Percentiles rank a stretch among this genome's conserved stretches.
These are phyloP conservation scores for Ustilaginoidea virens DNA, from an alignment of 2,329 filamentous ascomycete species.

Conservation along the genomic window DNA sequence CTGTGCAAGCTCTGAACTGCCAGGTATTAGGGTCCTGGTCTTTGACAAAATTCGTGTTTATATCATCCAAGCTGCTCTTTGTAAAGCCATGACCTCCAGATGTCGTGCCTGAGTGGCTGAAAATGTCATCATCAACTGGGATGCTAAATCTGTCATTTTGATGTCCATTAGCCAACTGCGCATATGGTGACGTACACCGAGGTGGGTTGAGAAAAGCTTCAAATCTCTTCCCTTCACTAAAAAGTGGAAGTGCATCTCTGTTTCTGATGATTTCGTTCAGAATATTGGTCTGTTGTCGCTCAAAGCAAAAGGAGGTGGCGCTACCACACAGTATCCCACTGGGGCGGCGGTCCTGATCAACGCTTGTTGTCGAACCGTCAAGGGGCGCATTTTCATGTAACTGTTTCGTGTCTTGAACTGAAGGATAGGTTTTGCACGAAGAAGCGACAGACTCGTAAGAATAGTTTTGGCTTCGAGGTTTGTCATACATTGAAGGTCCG, in stretches of 20 bases:
- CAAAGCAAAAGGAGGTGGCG: slow-evolving; percentile 20
- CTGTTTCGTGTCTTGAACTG: slow-evolving; percentile 3
- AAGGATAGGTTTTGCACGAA: slow-evolving; percentile 6
- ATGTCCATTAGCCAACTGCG: slow-evolving; percentile 17
- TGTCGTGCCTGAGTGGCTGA: slow-evolving; percentile 12
- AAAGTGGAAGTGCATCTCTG: slow-evolving; percentile 6
- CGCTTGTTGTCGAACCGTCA: slow-evolving; percentile 5
- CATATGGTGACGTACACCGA: background rate
- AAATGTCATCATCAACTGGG: slow-evolving; percentile 25
- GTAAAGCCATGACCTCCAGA: slow-evolving; percentile 21
- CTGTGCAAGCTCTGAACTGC: slow-evolving; percentile 36
- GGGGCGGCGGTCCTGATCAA: slow-evolving; percentile 9
- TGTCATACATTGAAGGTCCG: slow-evolving; percentile 32
- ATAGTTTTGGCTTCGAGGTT: slow-evolving; percentile 1
- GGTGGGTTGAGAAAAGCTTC: background rate
- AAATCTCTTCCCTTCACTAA: slow-evolving; percentile 7
- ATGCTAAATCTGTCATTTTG: slow-evolving; percentile 34
- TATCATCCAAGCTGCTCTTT: slow-evolving; percentile 40
- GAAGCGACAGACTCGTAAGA: slow-evolving; percentile 2
- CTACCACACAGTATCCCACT: slow-evolving; percentile 16
- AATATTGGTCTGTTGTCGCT: slow-evolving; percentile 22
- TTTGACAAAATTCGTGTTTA: slow-evolving; percentile 44
- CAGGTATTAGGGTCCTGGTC: slow-evolving; percentile 28
- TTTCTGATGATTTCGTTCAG: slow-evolving; percentile 22
- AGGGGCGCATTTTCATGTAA: background rate